Base-by-base conservation (phyloP, 75 land plant genomes). In the Gnetum montanum region DNA sequence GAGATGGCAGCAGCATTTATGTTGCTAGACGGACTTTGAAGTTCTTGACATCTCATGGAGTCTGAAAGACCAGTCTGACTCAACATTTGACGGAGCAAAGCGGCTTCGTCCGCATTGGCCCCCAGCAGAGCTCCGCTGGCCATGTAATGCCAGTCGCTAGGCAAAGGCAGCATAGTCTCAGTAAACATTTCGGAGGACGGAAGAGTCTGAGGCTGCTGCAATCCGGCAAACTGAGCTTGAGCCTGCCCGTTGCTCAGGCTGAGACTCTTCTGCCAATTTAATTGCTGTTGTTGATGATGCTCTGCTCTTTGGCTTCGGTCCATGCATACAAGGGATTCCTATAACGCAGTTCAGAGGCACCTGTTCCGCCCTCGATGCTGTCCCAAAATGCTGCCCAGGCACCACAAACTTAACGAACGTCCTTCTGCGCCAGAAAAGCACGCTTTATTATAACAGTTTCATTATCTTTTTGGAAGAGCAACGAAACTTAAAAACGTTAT, bases 241-340 rank as follows among this genome's bases (percentile, higher is more conserved):
- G 34, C 20, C 22, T 53, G 55, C 24, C 34, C 37, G 31, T 34
- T 20, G 34, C 22, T 53, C 10, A 25, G 22, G 34, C 22, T 53
- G 19, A 36, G 31, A 15, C 43, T 41, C 43, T 41, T 15, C 43
- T 15, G 43, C 55, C 55, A 53, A 34, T 53, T 53, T 25, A 53
- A 13, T 18, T 41, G 43, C n/a, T 15, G n/a, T 18, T 41, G 43
- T 18, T 12, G 36, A 31, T 19, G 31, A 20, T 16, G 22, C 36
- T 26, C 18, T 19, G 4, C 16, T 6, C 54, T 27, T 29, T 50
- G 54, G 10, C 22, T 16, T 20, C 34, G 55, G 18, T 53, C 55
- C 55, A 53, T 53, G 37, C 55, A 53, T 16, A 53, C 37, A 53
- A 33, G 34, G 6, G 55, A 53, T 18, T 34, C n/a, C n/a, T n/a